These are phyloP conservation scores for Candida krabiensis DNA, from an alignment of 805 yeast genomes.

Conservation along the genomic window DNA sequence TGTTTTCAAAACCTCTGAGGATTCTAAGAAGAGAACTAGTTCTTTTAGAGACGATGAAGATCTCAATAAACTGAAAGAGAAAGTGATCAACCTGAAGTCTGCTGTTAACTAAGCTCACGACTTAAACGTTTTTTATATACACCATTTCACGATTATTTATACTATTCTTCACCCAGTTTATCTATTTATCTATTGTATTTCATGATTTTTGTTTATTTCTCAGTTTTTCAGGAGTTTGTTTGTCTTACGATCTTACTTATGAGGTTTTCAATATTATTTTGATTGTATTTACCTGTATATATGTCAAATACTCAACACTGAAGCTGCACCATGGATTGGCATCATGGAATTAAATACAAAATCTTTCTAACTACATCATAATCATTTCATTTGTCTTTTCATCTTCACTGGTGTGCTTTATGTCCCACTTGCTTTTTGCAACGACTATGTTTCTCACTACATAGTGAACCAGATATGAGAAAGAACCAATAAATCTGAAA, in stretches of 20 bases:
- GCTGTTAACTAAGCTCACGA: slow-evolving; percentile 13
- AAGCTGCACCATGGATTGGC: no score
- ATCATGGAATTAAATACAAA: neutral
- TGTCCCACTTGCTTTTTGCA: slow-evolving; percentile 33
- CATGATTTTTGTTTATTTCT: slow-evolving; percentile 1
- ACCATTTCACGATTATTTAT: no score
- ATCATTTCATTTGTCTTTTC: slow-evolving; percentile 22
- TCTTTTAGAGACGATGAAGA: slow-evolving; percentile 32
- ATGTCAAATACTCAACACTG: no score
- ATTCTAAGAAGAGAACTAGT: slow-evolving; percentile 12
- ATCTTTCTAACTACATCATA: slow-evolving; percentile 9
- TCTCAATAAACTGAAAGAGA: slow-evolving; percentile 28
- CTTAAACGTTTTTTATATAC: no score
- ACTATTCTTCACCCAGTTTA: slow-evolving; percentile 1
- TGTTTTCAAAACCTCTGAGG: slow-evolving; percentile 2
- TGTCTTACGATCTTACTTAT: neutral
- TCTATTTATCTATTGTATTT: slow-evolving; percentile 8
- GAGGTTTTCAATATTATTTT: no score
- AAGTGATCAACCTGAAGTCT: slow-evolving; percentile 30
- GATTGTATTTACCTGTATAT: no score
- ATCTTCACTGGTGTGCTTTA: slow-evolving; percentile 17
- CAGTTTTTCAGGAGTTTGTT: neutral
- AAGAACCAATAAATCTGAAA: slow-evolving; percentile 81
- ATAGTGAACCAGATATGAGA: slow-evolving; percentile 58
- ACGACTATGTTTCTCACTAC: slow-evolving; percentile 33